phyloP scores from a whole-genome alignment of 345 rosid genomes.

The Linum trigynum region DNA sequence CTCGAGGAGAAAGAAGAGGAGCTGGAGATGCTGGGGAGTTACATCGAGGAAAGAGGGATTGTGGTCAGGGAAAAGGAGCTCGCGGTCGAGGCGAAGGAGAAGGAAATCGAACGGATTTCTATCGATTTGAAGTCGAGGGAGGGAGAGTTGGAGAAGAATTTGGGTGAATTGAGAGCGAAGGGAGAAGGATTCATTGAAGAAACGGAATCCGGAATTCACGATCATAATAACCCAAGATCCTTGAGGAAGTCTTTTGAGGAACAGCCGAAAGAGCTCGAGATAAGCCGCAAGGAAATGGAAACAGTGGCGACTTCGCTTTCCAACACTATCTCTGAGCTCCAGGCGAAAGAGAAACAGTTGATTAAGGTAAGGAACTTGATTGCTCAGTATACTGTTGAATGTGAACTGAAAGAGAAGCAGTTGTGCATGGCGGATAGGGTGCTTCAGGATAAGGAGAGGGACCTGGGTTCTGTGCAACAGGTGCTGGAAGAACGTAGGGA shows the following conservation, averaged over 20 bases:
- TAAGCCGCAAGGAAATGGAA: slow-evolving; percentile 7
- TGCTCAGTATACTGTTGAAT: neutral
- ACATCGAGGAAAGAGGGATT: neutral
- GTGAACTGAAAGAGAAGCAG: neutral
- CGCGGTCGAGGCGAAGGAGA: too few species aligned
- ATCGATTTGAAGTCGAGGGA: too few species aligned
- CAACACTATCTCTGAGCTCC: neutral
- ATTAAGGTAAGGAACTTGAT: neutral
- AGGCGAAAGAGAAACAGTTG: neutral
- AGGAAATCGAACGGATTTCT: too few species aligned
- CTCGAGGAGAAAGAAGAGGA: neutral
- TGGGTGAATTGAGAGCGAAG: too few species aligned
- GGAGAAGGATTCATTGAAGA: neutral
- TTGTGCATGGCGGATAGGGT: neutral
- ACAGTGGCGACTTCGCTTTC: neutral
- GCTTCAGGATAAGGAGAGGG: slow-evolving; percentile 1
- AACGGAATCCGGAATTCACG: neutral
- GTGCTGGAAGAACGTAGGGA: too few species aligned
- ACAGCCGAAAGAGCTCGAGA: slow-evolving; percentile 3
- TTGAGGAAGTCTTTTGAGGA: slow-evolving; percentile 6
- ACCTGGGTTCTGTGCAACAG: slow-evolving; percentile 4
- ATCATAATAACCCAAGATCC: neutral
- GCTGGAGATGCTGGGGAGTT: neutral
- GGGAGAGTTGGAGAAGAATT: too few species aligned
- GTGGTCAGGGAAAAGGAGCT: too few species aligned